Evolutionary conservation across 768 basidiomycete genomes (phyloP).

Genomic region (Cystoderma amianthinum): DNA sequence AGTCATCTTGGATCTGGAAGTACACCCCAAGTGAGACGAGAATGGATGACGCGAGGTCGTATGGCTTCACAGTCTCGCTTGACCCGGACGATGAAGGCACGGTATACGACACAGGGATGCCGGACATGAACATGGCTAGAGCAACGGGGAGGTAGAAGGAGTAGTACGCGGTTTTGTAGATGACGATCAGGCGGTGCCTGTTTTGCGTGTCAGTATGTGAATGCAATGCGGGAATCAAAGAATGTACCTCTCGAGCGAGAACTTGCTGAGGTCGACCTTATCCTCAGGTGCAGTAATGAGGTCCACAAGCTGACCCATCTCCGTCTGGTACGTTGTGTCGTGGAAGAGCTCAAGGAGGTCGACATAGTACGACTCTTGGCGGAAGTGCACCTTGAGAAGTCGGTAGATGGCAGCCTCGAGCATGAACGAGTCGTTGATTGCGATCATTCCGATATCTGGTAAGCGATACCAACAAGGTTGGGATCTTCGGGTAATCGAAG

Average conservation of each 20-base stretch:
- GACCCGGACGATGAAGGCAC: conserved; percentile 12
- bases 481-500: conserved; percentile 85
- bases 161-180: conserved; percentile 97
- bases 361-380: conserved; percentile 72
- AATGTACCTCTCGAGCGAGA: conserved; percentile 76
- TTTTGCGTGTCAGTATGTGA: not conserved
- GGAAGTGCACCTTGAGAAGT: conserved; percentile 84
- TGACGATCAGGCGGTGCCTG: conserved; percentile 88
- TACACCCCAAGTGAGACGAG: conserved; percentile 93
- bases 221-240: not conserved
- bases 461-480: conserved; percentile 92
- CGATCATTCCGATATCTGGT: conserved; percentile 66
- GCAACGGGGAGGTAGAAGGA: conserved; percentile 99
- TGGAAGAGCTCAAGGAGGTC: conserved; percentile 90
- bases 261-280: conserved; percentile 77
- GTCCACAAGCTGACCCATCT: conserved; percentile 95
- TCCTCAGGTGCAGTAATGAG: conserved; percentile 94
- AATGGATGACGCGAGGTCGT: conserved; percentile 71
- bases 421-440: conserved; percentile 97
- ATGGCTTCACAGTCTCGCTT: conserved; percentile 42
- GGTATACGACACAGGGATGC: conserved; percentile 46
- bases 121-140: conserved; percentile 78
- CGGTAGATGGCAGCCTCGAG: conserved; percentile 91
- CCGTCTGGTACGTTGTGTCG: conserved; percentile 86
- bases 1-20: conserved; percentile 99